phyloP scores from a whole-genome alignment of 257 asterid genomes.

The Osmanthus fragrans region DNA sequence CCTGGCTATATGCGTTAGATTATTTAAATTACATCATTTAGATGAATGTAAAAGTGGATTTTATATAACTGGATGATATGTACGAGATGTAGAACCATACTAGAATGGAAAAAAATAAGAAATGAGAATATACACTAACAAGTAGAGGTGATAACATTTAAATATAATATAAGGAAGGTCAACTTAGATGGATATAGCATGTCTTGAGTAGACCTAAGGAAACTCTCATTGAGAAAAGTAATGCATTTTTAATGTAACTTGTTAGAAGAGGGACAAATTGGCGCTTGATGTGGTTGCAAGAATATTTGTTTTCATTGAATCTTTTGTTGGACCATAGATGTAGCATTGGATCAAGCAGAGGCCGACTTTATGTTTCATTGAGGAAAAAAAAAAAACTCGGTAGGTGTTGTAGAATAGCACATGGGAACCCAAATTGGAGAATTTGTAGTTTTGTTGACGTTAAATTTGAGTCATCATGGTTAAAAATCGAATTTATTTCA shows the following conservation, averaged over 20 bases:
- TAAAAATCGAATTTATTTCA: neutral
- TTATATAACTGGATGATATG: neutral
- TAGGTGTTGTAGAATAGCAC: no score
- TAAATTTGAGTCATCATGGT: slow-evolving; percentile 20
- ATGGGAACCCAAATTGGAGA: neutral
- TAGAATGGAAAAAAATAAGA: neutral
- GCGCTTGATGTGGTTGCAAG: neutral
- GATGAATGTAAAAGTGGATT: neutral
- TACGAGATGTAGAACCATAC: neutral
- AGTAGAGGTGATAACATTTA: neutral
- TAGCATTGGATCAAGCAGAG: neutral
- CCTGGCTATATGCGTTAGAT: neutral
- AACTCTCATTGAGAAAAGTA: neutral
- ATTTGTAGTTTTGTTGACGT: slow-evolving; percentile 9
- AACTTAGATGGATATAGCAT: neutral
- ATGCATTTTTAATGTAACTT: neutral
- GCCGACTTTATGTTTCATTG: neutral
- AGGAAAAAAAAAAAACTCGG: no score
- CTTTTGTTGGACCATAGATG: no score
- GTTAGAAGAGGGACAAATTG: neutral
- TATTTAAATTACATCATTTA: neutral
- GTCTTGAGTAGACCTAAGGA: neutral
- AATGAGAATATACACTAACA: neutral
- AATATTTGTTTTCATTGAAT: no score
- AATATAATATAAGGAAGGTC: neutral